Evolutionary conservation across 2,329 filamentous ascomycete species (phyloP).

Genomic region (Didymella sp.): DNA sequence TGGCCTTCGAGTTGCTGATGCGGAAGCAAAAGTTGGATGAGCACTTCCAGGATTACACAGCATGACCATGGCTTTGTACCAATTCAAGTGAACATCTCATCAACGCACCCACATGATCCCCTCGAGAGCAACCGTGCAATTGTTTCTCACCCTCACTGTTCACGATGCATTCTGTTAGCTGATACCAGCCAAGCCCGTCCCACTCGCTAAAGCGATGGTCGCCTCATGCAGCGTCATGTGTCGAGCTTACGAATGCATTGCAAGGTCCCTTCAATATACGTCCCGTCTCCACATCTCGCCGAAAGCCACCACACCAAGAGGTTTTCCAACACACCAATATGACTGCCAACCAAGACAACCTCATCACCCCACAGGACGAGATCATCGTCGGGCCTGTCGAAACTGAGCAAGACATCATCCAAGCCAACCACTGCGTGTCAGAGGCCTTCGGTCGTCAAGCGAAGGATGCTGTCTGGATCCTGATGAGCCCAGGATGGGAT

Average conservation of each 20-base stretch:
- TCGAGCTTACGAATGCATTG: background rate
- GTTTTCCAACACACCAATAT: conserved; percentile 11
- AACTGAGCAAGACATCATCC: conserved; percentile 33
- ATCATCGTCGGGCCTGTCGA: conserved; percentile 29
- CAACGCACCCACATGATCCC: background rate
- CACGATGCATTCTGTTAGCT: conserved; percentile 8
- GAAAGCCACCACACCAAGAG: background rate
- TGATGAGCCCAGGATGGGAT: conserved; percentile 64
- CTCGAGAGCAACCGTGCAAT: too few relatives aligned
- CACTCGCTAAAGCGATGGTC: conserved; percentile 12
- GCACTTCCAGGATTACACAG: background rate
- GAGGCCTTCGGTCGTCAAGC: conserved; percentile 60
- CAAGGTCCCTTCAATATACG: background rate
- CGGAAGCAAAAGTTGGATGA: background rate
- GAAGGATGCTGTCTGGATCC: conserved; percentile 60
- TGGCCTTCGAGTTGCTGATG: background rate
- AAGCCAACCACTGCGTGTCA: conserved; percentile 44
- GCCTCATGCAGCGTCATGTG: conserved; percentile 6
- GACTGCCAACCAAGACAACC: conserved; percentile 20
- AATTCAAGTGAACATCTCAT: background rate
- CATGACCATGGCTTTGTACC: background rate
- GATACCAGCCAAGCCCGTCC: conserved; percentile 9
- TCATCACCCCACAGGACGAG: conserved; percentile 19
- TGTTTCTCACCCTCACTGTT: background rate
- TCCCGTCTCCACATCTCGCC: background rate